These are phyloP conservation scores for Lycium ferocissimum DNA, from an alignment of 257 asterid species.

Conservation along the genomic window DNA sequence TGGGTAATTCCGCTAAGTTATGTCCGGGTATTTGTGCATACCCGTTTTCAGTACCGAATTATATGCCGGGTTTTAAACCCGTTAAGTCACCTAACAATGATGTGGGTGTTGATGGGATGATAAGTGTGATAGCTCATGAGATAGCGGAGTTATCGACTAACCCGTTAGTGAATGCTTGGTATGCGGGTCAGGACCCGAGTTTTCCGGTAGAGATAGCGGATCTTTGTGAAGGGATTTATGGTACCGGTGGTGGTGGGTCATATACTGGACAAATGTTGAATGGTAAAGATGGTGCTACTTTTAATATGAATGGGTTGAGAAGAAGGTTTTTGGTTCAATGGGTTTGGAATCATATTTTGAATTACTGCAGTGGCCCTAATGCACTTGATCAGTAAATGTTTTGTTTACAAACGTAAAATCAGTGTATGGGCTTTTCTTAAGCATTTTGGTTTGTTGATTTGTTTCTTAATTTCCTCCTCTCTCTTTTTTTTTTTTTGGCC, in stretches of 20 bases:
- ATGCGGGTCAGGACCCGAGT: slow-evolving; percentile 80
- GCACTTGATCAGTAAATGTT: slow-evolving; percentile 79
- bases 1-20: slow-evolving; percentile 74
- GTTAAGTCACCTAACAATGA: slow-evolving; percentile 77
- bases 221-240: slow-evolving; percentile 87
- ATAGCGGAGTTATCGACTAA: slow-evolving; percentile 77
- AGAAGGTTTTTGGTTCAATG: slow-evolving; percentile 87
- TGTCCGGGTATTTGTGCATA: slow-evolving; percentile 84
- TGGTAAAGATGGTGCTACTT: slow-evolving; percentile 79
- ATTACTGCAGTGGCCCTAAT: slow-evolving; percentile 90
- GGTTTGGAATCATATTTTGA: slow-evolving; percentile 76
- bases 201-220: slow-evolving; percentile 84
- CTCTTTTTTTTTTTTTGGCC: no score
- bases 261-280: slow-evolving; percentile 82
- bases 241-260: slow-evolving; percentile 88
- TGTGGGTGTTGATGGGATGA: slow-evolving; percentile 85
- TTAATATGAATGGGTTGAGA: slow-evolving; percentile 78
- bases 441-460: no score
- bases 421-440: neutral
- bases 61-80: slow-evolving; percentile 64
- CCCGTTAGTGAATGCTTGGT: slow-evolving; percentile 87
- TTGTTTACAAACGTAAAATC: slow-evolving; percentile 29
- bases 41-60: slow-evolving; percentile 76
- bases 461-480: no score
- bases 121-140: slow-evolving; percentile 88